Base-by-base conservation (phyloP, 495 filamentous ascomycete species). In the Penicillium herquei region DNA sequence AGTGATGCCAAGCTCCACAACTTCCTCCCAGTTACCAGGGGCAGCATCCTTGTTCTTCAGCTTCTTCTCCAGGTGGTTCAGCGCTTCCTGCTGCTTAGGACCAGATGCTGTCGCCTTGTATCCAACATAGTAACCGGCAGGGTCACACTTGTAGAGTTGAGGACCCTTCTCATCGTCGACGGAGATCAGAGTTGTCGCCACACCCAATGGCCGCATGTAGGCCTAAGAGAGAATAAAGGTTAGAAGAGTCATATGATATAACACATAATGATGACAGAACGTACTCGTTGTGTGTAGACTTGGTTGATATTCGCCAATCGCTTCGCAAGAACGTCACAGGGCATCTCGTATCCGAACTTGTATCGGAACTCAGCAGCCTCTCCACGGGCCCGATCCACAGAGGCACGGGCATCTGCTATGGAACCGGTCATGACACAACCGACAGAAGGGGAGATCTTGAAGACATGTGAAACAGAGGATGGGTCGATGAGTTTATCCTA, bases 321-420 rank as follows among this genome's bases (percentile, higher is more conserved):
- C 84, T 98, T 98, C 54, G 93, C 89, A 67, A 98, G 73, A 43
- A 89, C 95, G 75, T 98, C 94, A 72, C 90, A 96, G 52, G 94
- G 94, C 95, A 98, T 98, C 80, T 98, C 94, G 74, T 98, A 98
- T 70, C 94, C 94, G 68, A 84, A 96, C 72, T 97, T 97, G 84
- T 98, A 98, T 72, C 86, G 84, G 79, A 98, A 98, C 61, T 98
- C 91, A 45, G 93, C 95, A 57, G 94, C 95, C 78, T 98, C 94
- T 52, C 88, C 89, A 78, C 92, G 86, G 60, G 94, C 94, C 62
- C 94, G 87, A 72, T 89, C 87, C 42, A 96, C 91, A 54, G 86
- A 92, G 39, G 94, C 94, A 55, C 95, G 80, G 41, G 94, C 94
- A 81, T 98, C 94, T 58, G 94, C 94, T 71, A 98, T 98, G 53